Base-by-base conservation (phyloP, 2,329 filamentous ascomycete species). In the Fusarium veterinarium region DNA sequence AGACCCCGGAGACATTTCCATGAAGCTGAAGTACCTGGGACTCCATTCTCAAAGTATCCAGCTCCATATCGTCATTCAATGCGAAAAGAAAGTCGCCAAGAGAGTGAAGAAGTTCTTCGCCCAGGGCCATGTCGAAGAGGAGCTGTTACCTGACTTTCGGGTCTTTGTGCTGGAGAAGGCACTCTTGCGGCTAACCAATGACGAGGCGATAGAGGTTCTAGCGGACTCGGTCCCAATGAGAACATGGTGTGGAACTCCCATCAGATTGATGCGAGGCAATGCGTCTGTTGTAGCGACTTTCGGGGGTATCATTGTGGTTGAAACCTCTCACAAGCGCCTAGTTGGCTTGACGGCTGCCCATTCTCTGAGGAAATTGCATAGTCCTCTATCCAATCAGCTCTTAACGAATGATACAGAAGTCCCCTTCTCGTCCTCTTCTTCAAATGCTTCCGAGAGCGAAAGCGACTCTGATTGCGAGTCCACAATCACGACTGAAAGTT, bases 211-310 rank as follows among this genome's bases (percentile, higher is more conserved):
- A 31, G 17, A 61, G 4, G 59, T 33, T 38, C 3, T 61, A 1
- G 1, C 17, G 0, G 51, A n/a, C 1, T 61, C 51, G 3, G 5
- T 4, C 1, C 40, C 31, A 1, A 1, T 8, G 3, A 16, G 5
- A 2, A 61, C 59, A 0, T 38, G 33, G 16, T 61, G 51, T 20
- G 51, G 59, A 4, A 25, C 30, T 5, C 40, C 49, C 3, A 25
- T 61, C 5, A 44, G 6, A 17, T 0, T 61, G 11, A 45, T 4
- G 0, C 9, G 31, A 31, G 31, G 23, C 2, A 11, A 6, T 8
- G 9, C 4, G 13, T 61, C 59, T 4, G 59, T 28, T 5, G 9
- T 14, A 0, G 33, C 38, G 19, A 38, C 40, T 7, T 35, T 61
- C 4, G 59, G 59, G 0, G 59, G 59, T 0, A 11, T 57, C 3